Evolutionary conservation across 2,329 filamentous ascomycete species (phyloP), one percentile per base, ranked within the genome.

Genomic region (Polytolypa hystricis): DNA sequence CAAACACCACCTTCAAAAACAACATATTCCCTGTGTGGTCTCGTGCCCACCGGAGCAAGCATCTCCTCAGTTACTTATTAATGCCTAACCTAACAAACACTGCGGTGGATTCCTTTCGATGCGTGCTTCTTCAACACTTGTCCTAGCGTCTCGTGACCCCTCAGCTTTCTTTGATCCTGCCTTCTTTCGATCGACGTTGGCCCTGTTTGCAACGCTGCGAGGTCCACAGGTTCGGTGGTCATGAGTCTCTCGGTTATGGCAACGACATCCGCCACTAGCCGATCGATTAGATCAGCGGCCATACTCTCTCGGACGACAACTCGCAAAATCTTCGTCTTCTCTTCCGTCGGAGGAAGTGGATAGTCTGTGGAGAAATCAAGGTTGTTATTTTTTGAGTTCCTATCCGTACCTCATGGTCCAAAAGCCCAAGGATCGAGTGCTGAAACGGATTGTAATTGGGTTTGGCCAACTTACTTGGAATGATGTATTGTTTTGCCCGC

Each of bases 401-500:
- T n/a, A n/a, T n/a, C n/a, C n/a, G n/a, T n/a, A n/a, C n/a, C n/a
- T n/a, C n/a, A n/a, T n/a, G n/a, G n/a, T n/a, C n/a, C n/a, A n/a
- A n/a, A n/a, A n/a, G n/a, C n/a, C n/a, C n/a, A n/a, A n/a, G n/a
- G 7, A n/a, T 25, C 21, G n/a, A n/a, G 21, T 25, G 21, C 7
- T 7, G 7, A 7, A 25, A 25, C 21, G 21, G 21, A 7, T 25
- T n/a, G n/a, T 25, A 25, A 7, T n/a, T 25, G 21, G 21, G 21
- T 25, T 25, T 25, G n/a, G n/a, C 23, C 17, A 25, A 53, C 62
- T 51, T 57, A 69, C 66, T 81, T 15, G 77, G 78, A 39, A 82
- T 76, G 41, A 82, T 81, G 62, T 80, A 82, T 56, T 81, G 75
- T 50, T 77, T 77, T 4, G 73, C 72, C 10, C 78, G 67, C 38